Base-by-base conservation (phyloP, 805 yeast genomes). In the Myxozyma lipomycoides region DNA sequence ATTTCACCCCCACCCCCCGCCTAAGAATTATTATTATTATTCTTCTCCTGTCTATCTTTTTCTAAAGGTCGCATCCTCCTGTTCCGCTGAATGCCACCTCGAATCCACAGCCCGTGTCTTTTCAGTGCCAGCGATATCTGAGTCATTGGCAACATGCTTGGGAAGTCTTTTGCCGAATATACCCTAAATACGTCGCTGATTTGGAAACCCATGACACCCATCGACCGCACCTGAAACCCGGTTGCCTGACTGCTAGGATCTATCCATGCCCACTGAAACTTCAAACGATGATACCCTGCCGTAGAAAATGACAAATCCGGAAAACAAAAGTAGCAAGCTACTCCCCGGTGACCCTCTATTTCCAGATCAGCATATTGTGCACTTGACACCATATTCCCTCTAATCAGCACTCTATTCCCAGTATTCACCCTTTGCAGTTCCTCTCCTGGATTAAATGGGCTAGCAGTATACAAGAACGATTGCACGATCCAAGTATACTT, bases 111-210 rank as follows among this genome's bases (percentile, higher is more conserved):
- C 28, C 56, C 58, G 10, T 53, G 46, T n/a, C 49, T 40, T 34
- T 54, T 51, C 39, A 54, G 58, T 3, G 58, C 41, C 19, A 40
- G 46, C 2, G 58, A 51, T 12, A 54, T 35, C n/a, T 51, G 46
- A 18, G 58, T 54, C 52, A 51, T 51, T 4, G 58, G 56, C 12
- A 51, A 45, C 46, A 67, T 61, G 18, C 69, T 67, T 9, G 70
- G 70, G 45, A 67, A 67, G 25, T 61, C 60, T 49, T 67, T 67
- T 4, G 70, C 67, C n/a, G 68, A 60, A 51, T 66, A 67, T n/a
- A 63, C 69, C 25, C 59, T 53, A 37, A 67, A 58, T 22, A 56
- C 41, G 44, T 61, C 55, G 4, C 66, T 58, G 25, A 51, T 48
- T 35, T 52, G 59, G 41, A 40, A 49, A 6, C 62, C 63, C 53